These are phyloP conservation scores for Candolleomyces eurysporus DNA, from an alignment of 768 basidiomycete genomes.

Conservation along the genomic window DNA sequence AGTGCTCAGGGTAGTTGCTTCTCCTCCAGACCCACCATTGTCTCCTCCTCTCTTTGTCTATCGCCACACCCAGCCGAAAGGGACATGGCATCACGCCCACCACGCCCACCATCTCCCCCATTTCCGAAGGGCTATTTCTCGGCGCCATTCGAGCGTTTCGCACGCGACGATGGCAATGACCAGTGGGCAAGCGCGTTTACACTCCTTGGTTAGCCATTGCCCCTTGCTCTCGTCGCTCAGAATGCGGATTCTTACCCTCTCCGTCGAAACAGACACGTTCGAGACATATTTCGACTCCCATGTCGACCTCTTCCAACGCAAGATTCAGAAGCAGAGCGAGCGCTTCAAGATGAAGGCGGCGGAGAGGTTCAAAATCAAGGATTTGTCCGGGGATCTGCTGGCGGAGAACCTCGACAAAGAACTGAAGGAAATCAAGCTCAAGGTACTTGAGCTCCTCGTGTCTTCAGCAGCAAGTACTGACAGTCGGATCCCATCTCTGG, in stretches of 20 bases:
- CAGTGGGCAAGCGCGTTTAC: slow-evolving; percentile 79
- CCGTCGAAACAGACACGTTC: slow-evolving; percentile 65
- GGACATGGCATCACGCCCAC: slow-evolving; percentile 42
- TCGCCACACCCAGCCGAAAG: background rate
- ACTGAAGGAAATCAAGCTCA: slow-evolving; percentile 74
- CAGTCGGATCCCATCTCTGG: slow-evolving; percentile 1
- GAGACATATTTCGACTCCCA: slow-evolving; percentile 96
- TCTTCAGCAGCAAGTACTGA: background rate
- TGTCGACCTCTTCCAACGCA: slow-evolving; percentile 78
- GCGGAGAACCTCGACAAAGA: slow-evolving; percentile 17
- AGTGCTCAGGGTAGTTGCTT: background rate
- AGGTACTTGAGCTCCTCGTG: slow-evolving; percentile 44
- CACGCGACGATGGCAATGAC: slow-evolving; percentile 71
- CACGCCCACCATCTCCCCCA: slow-evolving; percentile 44
- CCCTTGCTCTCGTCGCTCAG: slow-evolving; percentile 1
- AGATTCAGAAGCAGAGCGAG: slow-evolving; percentile 84
- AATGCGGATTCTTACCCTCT: slow-evolving; percentile 23
- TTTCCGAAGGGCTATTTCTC: slow-evolving; percentile 58
- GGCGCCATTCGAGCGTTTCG: slow-evolving; percentile 68
- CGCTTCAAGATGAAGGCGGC: slow-evolving; percentile 80
- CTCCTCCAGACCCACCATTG: background rate
- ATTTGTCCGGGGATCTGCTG: slow-evolving; percentile 29
- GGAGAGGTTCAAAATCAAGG: slow-evolving; percentile 70
- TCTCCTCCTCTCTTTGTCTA: slow-evolving; percentile 11
- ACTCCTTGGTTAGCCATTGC: slow-evolving; percentile 61